Base-by-base conservation (phyloP, 441 rosid species). In the Aleurites moluccanus region DNA sequence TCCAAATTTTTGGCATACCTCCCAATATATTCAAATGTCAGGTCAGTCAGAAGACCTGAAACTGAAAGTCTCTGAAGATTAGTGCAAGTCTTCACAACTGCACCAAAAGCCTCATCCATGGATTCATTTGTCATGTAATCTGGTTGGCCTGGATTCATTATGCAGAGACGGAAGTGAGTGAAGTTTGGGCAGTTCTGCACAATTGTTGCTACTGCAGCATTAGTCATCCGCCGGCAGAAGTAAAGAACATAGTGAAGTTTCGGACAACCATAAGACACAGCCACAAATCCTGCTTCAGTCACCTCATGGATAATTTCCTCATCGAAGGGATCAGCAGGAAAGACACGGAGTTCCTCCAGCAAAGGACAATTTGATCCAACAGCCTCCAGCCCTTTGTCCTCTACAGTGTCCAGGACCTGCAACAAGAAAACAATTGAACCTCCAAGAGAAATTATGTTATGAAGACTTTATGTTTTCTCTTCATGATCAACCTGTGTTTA, bases 101-200 rank as follows among this genome's bases (percentile, higher is more conserved):
- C 86, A 61, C 92, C 92, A 80, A 90, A 90, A 56, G 90, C 92
- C 80, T 87, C 91, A 45, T 90, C 92, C 89, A 88, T 85, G 38
- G 94, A 86, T 65, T 86, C 86, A 61, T 83, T 81, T 30, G 94
- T 90, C 52, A 74, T 18, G 73, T 87, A 75, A 86, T 90, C 94
- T 20, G 91, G 92, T 77, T 86, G 87, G 8, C 89, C 57, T 0
- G 91, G 92, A 73, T 79, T 85, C 90, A 90, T 90, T 69, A 90
- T 90, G 87, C 94, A 88, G 44, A 90, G 88, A 10, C 94, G 91
- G 68, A 90, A 90, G 59, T 87, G 94, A 18, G 94, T 88, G 79
- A 90, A 87, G 77, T 87, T 73, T 18, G 92, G 94, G 84, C 94
- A 87, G 80, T 88, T 90, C 65, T 74, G 80, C 69, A 86, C 90